Evolutionary conservation across 2,329 filamentous ascomycete species (phyloP), one percentile per base, ranked within the genome.

Genomic region (Trichoderma sp.): DNA sequence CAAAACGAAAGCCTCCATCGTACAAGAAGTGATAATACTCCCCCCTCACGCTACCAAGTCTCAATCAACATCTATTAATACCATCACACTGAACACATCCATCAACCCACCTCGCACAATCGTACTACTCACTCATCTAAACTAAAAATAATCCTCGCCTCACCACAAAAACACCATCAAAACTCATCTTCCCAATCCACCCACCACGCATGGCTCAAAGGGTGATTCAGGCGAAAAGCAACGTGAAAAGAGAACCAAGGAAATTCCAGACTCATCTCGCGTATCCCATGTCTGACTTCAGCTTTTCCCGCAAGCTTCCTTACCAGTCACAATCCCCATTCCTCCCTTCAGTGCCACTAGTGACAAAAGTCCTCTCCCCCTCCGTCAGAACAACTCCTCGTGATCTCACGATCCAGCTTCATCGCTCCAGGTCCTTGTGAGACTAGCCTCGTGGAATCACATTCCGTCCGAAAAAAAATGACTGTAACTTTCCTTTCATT

Each of bases 401-500:
- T 28, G 7, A 7, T 28, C 30, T 2, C 30, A 30, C 30, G 30
- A 30, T 30, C 7, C 2, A 3, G 48, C 48, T 28, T 44, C 15
- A 45, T n/a, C 44, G 24, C 41, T 9, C 15, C 12, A 15, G 7
- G 19, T 14, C 17, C 44, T 3, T 12, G 30, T 43, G 24, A 51
- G 9, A 41, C 21, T 60, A 10, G 30, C 9, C 21, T 28, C 57
- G 21, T 34, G 57, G 24, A 15, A 60, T 50, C 10, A 7, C 47
- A 61, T 51, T 51, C 58, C 45, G 39, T 14, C 12, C 34, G 9
- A 2, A 51, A 41, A 21, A 26, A 7, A 9, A 12, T 28, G 10
- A 15, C 39, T 45, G n/a, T 44, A 48, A 39, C 60, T 39, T 45
- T 45, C 56, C n/a, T 34, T 56, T 55, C 60, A 63, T 63, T 55